These are phyloP conservation scores for Graphilbum sp. DNA, from an alignment of 2,329 filamentous ascomycete genomes.

Conservation along the genomic window DNA sequence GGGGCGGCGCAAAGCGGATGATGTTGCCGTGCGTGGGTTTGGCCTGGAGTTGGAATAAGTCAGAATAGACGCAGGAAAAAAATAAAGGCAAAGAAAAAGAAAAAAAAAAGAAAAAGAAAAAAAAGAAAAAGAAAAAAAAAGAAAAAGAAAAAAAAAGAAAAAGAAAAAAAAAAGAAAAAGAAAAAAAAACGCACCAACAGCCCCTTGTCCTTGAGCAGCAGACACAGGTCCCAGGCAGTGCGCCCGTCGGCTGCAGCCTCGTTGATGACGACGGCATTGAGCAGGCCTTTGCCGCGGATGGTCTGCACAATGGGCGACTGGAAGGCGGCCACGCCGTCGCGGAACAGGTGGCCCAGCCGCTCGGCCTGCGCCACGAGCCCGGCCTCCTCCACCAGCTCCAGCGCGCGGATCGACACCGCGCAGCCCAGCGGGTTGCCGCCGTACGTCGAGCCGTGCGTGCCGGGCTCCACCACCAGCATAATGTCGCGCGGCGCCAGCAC, in stretches of 20 bases:
- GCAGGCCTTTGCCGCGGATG: slow-evolving; percentile 79
- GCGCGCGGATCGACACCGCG: slow-evolving; percentile 83
- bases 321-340: slow-evolving; percentile 58
- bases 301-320: slow-evolving; percentile 65
- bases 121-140: too few relatives aligned
- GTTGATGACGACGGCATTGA: slow-evolving; percentile 94
- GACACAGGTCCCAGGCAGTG: slow-evolving; percentile 89
- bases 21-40: slow-evolving; percentile 99
- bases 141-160: too few relatives aligned
- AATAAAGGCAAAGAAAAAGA: slow-evolving; percentile 1
- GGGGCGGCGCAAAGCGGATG: slow-evolving; percentile 88
- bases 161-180: too few relatives aligned
- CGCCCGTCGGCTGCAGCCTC: slow-evolving; percentile 72
- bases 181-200: slow-evolving; percentile 50
- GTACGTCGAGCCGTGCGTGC: slow-evolving; percentile 96
- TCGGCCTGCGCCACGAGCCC: slow-evolving; percentile 72
- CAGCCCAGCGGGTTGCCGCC: slow-evolving; percentile 93
- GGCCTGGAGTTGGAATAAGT: slow-evolving; percentile 54
- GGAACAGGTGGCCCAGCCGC: slow-evolving; percentile 65
- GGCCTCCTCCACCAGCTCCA: slow-evolving; percentile 89
- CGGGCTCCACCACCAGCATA: slow-evolving; percentile 91
- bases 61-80: neutral
- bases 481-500: slow-evolving; percentile 78
- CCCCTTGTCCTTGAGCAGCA: slow-evolving; percentile 90
- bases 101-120: too few relatives aligned